Conservation (phyloP, 306 rosid genomes). For the Citrullus mucosospermus region DNA sequence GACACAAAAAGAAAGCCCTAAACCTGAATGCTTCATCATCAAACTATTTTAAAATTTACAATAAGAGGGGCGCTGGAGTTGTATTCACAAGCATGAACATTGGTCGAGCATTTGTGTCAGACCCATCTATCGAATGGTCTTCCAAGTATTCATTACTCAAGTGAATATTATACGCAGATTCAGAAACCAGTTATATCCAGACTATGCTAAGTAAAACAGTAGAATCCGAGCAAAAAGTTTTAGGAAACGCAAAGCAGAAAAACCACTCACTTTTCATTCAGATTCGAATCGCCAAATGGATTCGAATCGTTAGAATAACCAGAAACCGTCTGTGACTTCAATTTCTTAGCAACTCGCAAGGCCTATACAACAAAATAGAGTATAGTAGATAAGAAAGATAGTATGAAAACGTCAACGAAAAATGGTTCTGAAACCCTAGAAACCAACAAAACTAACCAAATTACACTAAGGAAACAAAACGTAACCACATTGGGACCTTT, state of each 20-base stretch:
- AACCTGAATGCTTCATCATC: neutral
- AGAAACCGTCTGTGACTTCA: constrained; percentile 53
- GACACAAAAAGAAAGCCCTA: neutral
- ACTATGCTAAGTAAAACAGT: neutral
- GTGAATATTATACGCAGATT: neutral
- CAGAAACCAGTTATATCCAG: neutral
- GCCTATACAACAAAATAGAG: constrained; percentile 28
- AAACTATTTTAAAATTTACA: neutral
- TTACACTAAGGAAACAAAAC: neutral
- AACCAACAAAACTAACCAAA: neutral
- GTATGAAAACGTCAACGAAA: neutral
- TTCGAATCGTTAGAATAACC: constrained; percentile 88
- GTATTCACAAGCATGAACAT: neutral
- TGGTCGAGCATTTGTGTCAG: neutral
- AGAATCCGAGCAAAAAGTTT: neutral
- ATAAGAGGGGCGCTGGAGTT: neutral
- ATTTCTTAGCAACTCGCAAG: constrained; percentile 48
- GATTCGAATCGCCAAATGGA: constrained; percentile 94
- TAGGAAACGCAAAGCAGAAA: neutral
- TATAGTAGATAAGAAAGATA: neutral
- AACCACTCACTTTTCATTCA: constrained; percentile 58
- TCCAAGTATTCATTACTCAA: neutral
- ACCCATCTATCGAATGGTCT: neutral
- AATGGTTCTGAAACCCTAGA: neutral
- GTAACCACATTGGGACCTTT: constrained; percentile 32